Conservation (phyloP, 768 basidiomycete species). For the Agaricus bisporus region DNA sequence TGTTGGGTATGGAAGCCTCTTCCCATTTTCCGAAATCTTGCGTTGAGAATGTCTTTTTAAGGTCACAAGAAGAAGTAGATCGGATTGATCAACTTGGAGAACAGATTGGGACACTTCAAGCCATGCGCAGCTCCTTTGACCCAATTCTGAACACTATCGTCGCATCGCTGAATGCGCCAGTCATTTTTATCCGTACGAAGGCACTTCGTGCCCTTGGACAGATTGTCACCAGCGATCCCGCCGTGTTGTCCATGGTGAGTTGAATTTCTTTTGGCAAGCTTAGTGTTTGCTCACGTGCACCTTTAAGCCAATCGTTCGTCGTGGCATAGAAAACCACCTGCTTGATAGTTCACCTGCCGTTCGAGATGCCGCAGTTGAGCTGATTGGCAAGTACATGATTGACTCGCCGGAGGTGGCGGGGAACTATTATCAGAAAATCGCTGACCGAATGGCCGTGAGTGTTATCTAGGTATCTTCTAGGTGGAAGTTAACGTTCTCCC, state of each 20-base stretch:
- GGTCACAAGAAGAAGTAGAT: constrained; percentile 64
- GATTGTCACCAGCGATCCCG: constrained; percentile 85
- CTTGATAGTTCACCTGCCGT: constrained; percentile 91
- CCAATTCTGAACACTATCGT: constrained; percentile 79
- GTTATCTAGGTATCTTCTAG: neutral
- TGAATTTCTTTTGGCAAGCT: neutral
- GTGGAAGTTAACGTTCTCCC: constrained; percentile 2
- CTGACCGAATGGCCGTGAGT: constrained; percentile 84
- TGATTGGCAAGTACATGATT: constrained; percentile 96
- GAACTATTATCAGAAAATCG: constrained; percentile 84
- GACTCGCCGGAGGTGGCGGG: constrained; percentile 83
- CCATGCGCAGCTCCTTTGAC: constrained; percentile 73
- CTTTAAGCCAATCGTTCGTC: constrained; percentile 66
- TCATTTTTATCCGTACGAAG: constrained; percentile 92
- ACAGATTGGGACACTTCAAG: constrained; percentile 71
- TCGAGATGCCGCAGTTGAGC: constrained; percentile 92
- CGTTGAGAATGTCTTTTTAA: constrained; percentile 19
- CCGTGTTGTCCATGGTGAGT: constrained; percentile 69
- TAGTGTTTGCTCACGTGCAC: neutral
- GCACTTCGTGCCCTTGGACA: constrained; percentile 86
- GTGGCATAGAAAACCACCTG: constrained; percentile 84
- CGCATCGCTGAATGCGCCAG: constrained; percentile 72
- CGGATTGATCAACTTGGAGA: constrained; percentile 68
- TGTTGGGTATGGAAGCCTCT: constrained; percentile 48
- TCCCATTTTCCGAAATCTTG: neutral